A percentile compares a stretch with the other conserved stretches of the same genome.
phyloP scores from a whole-genome alignment of 139 green algal genomes.

The Micromonas commoda region DNA sequence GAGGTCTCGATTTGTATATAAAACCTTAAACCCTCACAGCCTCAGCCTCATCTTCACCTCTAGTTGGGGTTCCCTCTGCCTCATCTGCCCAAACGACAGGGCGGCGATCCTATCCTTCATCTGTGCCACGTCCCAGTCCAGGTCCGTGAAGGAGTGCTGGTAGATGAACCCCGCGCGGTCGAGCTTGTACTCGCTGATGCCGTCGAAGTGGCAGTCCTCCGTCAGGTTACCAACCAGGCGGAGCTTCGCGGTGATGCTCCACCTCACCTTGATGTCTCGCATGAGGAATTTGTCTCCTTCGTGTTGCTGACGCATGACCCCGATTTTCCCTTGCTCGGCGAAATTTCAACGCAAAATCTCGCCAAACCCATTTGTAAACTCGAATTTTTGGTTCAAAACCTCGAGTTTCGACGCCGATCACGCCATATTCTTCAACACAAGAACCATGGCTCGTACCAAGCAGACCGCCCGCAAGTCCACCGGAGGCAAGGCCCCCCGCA shows the following conservation, averaged over 20 bases:
- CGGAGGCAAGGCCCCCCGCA: conserved; percentile 78
- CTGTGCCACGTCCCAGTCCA: conserved; percentile 29
- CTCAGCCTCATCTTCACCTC: too few relatives aligned
- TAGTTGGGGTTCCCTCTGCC: background rate
- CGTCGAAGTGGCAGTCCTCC: conserved; percentile 22
- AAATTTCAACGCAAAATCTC: too few relatives aligned
- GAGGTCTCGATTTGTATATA: too few relatives aligned
- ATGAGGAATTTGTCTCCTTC: too few relatives aligned
- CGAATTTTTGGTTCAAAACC: too few relatives aligned
- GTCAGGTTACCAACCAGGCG: conserved; percentile 17
- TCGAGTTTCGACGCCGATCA: too few relatives aligned
- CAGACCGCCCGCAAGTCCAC: conserved; percentile 78
- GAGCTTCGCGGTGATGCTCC: conserved; percentile 26
- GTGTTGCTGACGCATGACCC: too few relatives aligned
- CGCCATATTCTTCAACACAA: background rate
- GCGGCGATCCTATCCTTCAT: conserved; percentile 1
- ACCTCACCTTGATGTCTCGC: conserved; percentile 27
- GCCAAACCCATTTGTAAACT: too few relatives aligned
- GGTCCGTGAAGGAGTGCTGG: conserved; percentile 31
- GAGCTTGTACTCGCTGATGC: conserved; percentile 39
- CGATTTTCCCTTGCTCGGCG: too few relatives aligned
- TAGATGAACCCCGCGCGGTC: conserved; percentile 35
- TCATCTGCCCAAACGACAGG: too few relatives aligned
- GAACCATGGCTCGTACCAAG: conserved; percentile 92
- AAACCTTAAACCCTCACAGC: too few relatives aligned